Conservation (phyloP, 441 rosid species). For the Pelargonium fulgidum region DNA sequence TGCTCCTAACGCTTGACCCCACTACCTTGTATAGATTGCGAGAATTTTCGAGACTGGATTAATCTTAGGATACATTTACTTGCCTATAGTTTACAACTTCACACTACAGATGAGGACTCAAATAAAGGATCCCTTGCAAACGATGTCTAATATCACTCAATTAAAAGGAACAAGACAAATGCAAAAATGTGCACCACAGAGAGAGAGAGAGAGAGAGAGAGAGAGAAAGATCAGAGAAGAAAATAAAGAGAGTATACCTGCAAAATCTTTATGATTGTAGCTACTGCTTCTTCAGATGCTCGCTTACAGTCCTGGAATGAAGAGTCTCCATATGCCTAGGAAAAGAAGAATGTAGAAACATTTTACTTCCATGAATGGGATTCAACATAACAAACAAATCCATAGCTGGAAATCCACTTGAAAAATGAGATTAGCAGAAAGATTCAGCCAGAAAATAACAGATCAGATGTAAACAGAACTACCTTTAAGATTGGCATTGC, state of each 20-base stretch:
- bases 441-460: conserved; percentile 9
- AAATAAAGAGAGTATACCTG: conserved; percentile 41
- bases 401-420: conserved; percentile 7
- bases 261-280: conserved; percentile 58
- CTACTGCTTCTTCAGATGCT: conserved; percentile 92
- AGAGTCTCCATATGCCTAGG: conserved; percentile 86
- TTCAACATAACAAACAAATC: conserved; percentile 12
- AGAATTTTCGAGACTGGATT: not conserved
- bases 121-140: too few species aligned
- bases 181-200: too few species aligned
- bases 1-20: not conserved
- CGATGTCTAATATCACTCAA: too few species aligned
- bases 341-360: conserved; percentile 11
- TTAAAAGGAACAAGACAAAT: too few species aligned
- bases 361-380: conserved; percentile 12
- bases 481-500: conserved; percentile 98
- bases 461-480: conserved; percentile 1
- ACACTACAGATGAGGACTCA: not conserved
- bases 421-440: conserved; percentile 11
- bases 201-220: too few species aligned
- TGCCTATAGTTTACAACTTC: not conserved
- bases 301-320: conserved; percentile 90
- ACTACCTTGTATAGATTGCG: not conserved
- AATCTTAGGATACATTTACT: not conserved
- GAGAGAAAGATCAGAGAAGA: too few species aligned